Percentiles rank a stretch among this genome's conserved stretches.
phyloP scores from a whole-genome alignment of 2,329 filamentous ascomycete genomes.

The Diaporthe caulivora region DNA sequence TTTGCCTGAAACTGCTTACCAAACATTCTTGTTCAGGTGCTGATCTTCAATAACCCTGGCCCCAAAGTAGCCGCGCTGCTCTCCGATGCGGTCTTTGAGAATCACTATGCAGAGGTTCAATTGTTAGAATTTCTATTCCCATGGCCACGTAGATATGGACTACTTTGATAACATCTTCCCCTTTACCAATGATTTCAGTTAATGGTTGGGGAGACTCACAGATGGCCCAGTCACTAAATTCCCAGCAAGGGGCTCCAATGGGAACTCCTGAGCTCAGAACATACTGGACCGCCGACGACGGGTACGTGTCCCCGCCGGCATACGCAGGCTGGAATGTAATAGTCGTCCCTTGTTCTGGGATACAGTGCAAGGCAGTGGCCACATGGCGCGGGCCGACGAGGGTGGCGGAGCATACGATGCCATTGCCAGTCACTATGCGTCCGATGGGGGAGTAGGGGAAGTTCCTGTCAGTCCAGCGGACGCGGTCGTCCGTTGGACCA shows the following conservation, averaged over 20 bases:
- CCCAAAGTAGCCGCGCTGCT: constrained; percentile 4
- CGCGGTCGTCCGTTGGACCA: background rate
- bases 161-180: too few relatives aligned
- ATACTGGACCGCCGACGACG: background rate
- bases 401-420: background rate
- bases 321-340: background rate
- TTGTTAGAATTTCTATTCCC: too few relatives aligned
- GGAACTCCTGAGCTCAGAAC: background rate
- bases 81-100: constrained; percentile 4
- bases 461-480: constrained; percentile 14
- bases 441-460: constrained; percentile 7
- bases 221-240: constrained; percentile 9
- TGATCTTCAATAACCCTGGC: background rate
- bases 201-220: background rate
- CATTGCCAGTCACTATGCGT: background rate
- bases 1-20: background rate
- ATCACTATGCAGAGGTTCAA: background rate
- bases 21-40: constrained; percentile 6
- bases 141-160: too few relatives aligned
- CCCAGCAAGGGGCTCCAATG: constrained; percentile 6
- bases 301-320: constrained; percentile 1
- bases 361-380: constrained; percentile 1
- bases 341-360: background rate
- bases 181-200: too few relatives aligned
- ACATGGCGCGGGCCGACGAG: background rate